Conservation (phyloP, 148 eudicot species). For the Suaeda aralocaspica region DNA sequence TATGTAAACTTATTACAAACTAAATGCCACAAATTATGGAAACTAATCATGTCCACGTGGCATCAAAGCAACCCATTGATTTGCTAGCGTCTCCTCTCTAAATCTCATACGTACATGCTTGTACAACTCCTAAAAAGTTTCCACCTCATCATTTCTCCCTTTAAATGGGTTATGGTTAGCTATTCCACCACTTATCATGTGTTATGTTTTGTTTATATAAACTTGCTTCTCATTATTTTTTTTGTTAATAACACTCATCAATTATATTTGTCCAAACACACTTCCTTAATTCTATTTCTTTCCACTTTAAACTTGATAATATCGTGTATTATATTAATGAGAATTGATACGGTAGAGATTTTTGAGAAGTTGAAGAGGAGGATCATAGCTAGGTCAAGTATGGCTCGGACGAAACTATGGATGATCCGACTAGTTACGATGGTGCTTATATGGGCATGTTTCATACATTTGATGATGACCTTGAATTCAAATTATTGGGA, state of each 20-base stretch:
- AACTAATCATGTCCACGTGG: too few species aligned
- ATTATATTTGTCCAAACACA: neutral
- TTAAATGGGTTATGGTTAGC: slow-evolving; percentile 7
- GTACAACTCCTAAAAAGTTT: neutral
- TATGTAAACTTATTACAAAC: too few species aligned
- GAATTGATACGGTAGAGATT: slow-evolving; percentile 12
- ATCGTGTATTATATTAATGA: too few species aligned
- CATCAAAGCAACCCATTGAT: too few species aligned
- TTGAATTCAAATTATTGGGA: slow-evolving; percentile 23
- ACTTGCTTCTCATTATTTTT: neutral
- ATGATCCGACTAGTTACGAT: slow-evolving; percentile 24
- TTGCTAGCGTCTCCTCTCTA: slow-evolving; percentile 7
- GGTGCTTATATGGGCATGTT: slow-evolving; percentile 36
- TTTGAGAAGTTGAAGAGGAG: slow-evolving; percentile 28
- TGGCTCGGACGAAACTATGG: slow-evolving; percentile 30
- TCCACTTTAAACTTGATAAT: neutral
- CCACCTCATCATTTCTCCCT: neutral
- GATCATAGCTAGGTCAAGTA: slow-evolving; percentile 25
- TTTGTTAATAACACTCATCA: neutral
- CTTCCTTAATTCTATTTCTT: neutral
- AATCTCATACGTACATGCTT: slow-evolving; percentile 24
- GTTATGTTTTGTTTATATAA: too few species aligned
- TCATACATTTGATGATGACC: slow-evolving; percentile 29
- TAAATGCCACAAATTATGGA: too few species aligned
- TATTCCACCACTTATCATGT: neutral